Conservation (phyloP, 2,329 filamentous ascomycete species). For the Fusarium pseudonygamai region DNA sequence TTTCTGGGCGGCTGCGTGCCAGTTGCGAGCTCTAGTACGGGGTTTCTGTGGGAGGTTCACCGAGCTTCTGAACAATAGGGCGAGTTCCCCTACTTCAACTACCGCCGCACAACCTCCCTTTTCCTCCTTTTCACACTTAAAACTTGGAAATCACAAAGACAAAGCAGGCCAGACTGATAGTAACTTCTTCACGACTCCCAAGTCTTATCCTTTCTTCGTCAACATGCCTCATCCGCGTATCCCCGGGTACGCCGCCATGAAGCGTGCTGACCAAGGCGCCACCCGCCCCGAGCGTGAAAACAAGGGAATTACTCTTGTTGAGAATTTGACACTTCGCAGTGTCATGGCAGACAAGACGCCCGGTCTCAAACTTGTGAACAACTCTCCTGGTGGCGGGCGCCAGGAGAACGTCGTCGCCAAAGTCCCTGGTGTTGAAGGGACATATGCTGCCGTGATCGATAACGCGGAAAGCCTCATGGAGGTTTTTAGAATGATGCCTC, state of each 20-base stretch:
- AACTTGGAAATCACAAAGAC: fast-evolving
- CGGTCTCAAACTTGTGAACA: not conserved
- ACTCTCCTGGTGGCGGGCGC: not conserved
- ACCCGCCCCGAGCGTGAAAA: too few relatives aligned
- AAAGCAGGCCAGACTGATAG: fast-evolving
- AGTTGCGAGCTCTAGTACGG: not conserved
- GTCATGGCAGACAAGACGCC: not conserved
- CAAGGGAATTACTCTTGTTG: not conserved
- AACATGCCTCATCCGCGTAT: not conserved
- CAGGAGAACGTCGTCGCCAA: conserved; percentile 12
- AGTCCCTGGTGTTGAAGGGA: not conserved
- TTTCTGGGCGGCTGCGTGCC: not conserved
- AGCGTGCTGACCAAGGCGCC: not conserved
- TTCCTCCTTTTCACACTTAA: not conserved
- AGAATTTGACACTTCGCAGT: not conserved
- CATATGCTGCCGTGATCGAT: fast-evolving
- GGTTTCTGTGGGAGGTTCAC: not conserved
- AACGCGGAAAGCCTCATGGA: fast-evolving
- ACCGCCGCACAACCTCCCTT: not conserved
- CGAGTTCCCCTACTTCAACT: not conserved
- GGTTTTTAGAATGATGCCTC: fast-evolving
- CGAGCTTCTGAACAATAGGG: not conserved
- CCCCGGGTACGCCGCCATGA: not conserved
- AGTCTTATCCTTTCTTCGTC: not conserved
- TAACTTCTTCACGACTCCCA: not conserved